These are phyloP conservation scores for Volvariella volvacea DNA, from an alignment of 1,284 basidiomycete species.

Conservation along the genomic window DNA sequence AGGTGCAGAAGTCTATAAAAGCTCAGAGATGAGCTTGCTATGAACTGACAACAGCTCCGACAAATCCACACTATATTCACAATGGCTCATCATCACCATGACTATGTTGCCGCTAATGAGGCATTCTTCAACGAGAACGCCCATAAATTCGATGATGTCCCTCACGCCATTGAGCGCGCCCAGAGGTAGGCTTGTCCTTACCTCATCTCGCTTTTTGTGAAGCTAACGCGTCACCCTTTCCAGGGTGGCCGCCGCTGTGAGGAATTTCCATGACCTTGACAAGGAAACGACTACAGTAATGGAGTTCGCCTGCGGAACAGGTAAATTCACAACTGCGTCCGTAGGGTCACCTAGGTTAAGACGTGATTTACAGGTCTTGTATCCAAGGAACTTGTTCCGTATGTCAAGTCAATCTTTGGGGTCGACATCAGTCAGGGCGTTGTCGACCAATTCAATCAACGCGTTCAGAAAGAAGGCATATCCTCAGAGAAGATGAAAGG, in stretches of 20 bases:
- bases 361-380: slow-evolving; percentile 38
- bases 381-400: slow-evolving; percentile 45
- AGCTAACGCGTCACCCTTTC: no score
- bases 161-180: slow-evolving; percentile 10
- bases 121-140: slow-evolving; percentile 13
- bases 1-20: no score
- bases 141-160: slow-evolving; percentile 8
- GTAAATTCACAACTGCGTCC: slow-evolving; percentile 24
- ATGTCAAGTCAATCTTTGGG: slow-evolving; percentile 54
- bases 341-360: background rate
- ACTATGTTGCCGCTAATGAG: slow-evolving; percentile 8
- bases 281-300: slow-evolving; percentile 49
- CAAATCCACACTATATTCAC: no score
- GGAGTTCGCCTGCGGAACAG: slow-evolving; percentile 69
- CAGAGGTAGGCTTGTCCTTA: slow-evolving; percentile 8
- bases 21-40: no score
- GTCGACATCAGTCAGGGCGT: slow-evolving; percentile 63
- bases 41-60: no score
- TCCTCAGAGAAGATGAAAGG: slow-evolving; percentile 53
- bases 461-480: slow-evolving; percentile 51
- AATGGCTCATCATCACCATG: no score
- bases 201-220: background rate
- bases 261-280: slow-evolving; percentile 41
- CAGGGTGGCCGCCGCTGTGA: slow-evolving; percentile 35
- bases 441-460: slow-evolving; percentile 58